Base-by-base conservation (phyloP, 768 basidiomycete genomes). In the Lentinula edodes region DNA sequence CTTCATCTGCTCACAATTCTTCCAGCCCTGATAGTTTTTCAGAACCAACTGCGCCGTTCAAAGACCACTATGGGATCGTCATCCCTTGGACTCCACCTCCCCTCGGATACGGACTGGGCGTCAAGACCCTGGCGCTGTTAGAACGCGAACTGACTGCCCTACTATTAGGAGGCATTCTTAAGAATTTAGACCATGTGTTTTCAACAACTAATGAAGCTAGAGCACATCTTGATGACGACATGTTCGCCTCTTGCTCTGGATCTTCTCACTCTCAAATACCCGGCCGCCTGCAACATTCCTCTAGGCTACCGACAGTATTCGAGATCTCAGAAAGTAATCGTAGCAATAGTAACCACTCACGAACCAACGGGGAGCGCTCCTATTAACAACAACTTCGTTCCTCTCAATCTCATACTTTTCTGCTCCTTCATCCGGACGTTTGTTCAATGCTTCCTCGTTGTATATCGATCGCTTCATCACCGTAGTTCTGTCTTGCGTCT, bases 51-150 rank as follows among this genome's bases (percentile, higher is more conserved):
- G 41, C 34, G 28, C 34, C 43, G 32, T 46, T 59, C 28, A 59
- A 34, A 41, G 28, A 36, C 50, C 16, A 50, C 20, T 59, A 59
- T 50, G 58, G 58, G 3, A 18, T 36, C 36, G 9, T 59, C 28
- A 32, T 59, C 9, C 58, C 58, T 38, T 59, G 58, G 58, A 59
- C 58, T 32, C 58, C 58, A 9, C 58, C 58, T 34, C 58, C 58
- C 16, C 43, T 59, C 13, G 58, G 58, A 13, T 59, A 59, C 16
- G 58, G 58, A 18, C 45, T 59, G 6, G 13, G 45, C 12, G 3
- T 48, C 16, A 35, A 23, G 13, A 51, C 58, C 0, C n/a, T 59
- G 18, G 34, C 34, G 6, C 12, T n/a, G 8, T 18, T 59, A 46
- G 58, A 59, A 28, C 58, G 46, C n/a, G 34, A 48, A 51, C 23